phyloP scores from a whole-genome alignment of 495 filamentous ascomycete genomes.

The Penicillium fimorum region DNA sequence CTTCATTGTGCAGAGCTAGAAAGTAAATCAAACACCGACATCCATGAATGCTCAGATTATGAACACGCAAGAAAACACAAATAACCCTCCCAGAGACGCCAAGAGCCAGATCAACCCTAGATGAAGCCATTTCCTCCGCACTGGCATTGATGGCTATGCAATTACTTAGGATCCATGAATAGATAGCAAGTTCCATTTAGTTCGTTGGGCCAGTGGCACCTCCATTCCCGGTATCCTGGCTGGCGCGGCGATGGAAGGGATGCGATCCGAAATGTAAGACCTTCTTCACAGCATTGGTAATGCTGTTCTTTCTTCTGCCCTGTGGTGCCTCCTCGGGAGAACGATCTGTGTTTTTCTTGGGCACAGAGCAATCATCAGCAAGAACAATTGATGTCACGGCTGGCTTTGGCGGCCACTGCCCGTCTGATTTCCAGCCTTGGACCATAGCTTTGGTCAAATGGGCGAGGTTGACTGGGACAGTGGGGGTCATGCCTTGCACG shows the following conservation, averaged over 20 bases:
- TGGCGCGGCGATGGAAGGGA: slow-evolving; percentile 43
- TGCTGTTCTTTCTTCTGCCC: slow-evolving; percentile 36
- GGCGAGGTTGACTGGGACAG: slow-evolving; percentile 79
- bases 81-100: slow-evolving; percentile 1
- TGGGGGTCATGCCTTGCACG: slow-evolving; percentile 70
- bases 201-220: slow-evolving; percentile 11
- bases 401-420: slow-evolving; percentile 84
- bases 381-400: slow-evolving; percentile 36
- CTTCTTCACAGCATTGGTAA: slow-evolving; percentile 46
- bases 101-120: not conserved
- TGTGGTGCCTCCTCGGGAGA: slow-evolving; percentile 19
- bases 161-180: slow-evolving; percentile 1
- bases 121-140: not conserved
- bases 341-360: slow-evolving; percentile 20
- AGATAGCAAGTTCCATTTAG: slow-evolving; percentile 4
- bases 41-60: slow-evolving; percentile 6
- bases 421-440: slow-evolving; percentile 89
- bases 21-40: slow-evolving; percentile 4
- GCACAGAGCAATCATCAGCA: slow-evolving; percentile 31
- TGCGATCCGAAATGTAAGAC: slow-evolving; percentile 43
- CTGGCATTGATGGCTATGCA: slow-evolving; percentile 2
- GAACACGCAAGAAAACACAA: not conserved
- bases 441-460: slow-evolving; percentile 82
- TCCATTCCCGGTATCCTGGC: slow-evolving; percentile 24
- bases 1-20: slow-evolving; percentile 2